These are phyloP conservation scores for Saprolegnia parasitica DNA, from an alignment of 352 stramenopile species.

Conservation along the genomic window DNA sequence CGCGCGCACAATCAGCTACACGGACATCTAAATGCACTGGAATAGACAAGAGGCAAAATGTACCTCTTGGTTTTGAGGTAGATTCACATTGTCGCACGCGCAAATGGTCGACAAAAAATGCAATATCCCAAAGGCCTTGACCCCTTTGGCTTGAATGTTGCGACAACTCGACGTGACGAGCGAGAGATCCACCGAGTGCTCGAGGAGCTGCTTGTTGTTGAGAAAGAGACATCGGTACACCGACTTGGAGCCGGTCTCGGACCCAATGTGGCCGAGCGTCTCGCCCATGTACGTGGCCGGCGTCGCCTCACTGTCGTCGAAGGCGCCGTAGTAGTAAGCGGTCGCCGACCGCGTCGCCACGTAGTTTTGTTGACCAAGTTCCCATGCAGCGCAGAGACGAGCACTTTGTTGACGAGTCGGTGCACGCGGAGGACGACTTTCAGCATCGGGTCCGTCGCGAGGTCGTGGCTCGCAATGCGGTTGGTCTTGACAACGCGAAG, in stretches of 20 bases:
- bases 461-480: background rate
- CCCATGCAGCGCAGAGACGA: conserved; percentile 12
- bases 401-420: conserved; percentile 23
- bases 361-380: conserved; percentile 29
- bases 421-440: conserved; percentile 28
- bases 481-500: background rate
- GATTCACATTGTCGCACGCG: conserved; percentile 16
- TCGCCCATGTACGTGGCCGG: conserved; percentile 19
- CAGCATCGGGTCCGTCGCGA: conserved; percentile 7
- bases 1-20: conserved; percentile 28
- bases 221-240: conserved; percentile 27
- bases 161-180: conserved; percentile 28
- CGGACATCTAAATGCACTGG: too few species aligned
- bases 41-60: background rate
- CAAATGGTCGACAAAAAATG: conserved; percentile 28
- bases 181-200: conserved; percentile 16
- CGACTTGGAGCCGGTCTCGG: conserved; percentile 25
- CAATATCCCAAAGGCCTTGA: conserved; percentile 24
- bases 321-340: background rate
- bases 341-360: conserved; percentile 18
- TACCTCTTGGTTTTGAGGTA: conserved; percentile 27
- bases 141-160: conserved; percentile 27
- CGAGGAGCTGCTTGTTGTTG: conserved; percentile 26
- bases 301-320: background rate
- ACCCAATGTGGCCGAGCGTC: conserved; percentile 24